Evolutionary conservation across 768 basidiomycete species (phyloP).

Genomic region (Mycena amicta): DNA sequence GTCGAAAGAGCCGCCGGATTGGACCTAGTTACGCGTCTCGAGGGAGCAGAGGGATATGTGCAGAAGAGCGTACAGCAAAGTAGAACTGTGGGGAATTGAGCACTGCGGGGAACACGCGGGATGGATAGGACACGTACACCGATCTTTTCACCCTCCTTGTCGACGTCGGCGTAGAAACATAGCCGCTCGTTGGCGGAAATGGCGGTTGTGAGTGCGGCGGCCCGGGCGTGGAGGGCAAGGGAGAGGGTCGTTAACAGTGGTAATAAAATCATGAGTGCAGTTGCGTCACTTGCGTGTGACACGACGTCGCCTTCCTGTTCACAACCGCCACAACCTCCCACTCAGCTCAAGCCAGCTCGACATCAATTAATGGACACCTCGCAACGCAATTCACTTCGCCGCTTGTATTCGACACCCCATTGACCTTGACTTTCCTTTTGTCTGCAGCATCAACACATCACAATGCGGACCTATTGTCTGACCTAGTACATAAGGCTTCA

Average conservation of each 20-base stretch:
- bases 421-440: not conserved
- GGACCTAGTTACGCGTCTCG: slow-evolving; percentile 56
- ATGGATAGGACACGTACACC: slow-evolving; percentile 53
- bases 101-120: slow-evolving; percentile 5
- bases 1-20: slow-evolving; percentile 97
- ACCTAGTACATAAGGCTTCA: not conserved
- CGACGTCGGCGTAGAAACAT: slow-evolving; percentile 96
- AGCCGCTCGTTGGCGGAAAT: slow-evolving; percentile 78
- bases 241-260: slow-evolving; percentile 40
- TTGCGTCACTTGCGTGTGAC: not conserved
- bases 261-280: slow-evolving; percentile 29
- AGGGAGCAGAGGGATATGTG: not conserved
- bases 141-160: slow-evolving; percentile 92
- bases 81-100: slow-evolving; percentile 70
- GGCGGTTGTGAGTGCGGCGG: slow-evolving; percentile 77
- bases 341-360: not conserved
- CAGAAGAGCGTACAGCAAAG: slow-evolving; percentile 75
- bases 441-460: too few relatives aligned
- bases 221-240: slow-evolving; percentile 38
- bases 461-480: too few relatives aligned
- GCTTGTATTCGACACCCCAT: not conserved
- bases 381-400: not conserved
- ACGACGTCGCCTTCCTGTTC: not conserved
- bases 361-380: not conserved
- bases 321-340: not conserved